Percentiles rank a stretch among this genome's conserved stretches.
Evolutionary conservation across 2,329 filamentous ascomycete genomes (phyloP).

Genomic region (Cylindrodendrum hubeiense): DNA sequence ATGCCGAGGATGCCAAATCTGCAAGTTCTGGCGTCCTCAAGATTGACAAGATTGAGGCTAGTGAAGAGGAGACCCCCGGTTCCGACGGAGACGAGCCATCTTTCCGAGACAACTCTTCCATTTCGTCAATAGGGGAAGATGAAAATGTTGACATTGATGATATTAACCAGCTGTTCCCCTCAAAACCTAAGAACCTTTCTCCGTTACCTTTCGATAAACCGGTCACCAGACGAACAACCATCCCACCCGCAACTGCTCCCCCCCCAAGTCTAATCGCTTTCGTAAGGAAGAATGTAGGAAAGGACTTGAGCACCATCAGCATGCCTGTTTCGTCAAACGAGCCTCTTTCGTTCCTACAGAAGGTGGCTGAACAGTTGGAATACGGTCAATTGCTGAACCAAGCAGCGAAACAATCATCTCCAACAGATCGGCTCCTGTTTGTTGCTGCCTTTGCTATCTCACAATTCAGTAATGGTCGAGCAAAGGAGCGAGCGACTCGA

Average conservation of each 20-base stretch:
- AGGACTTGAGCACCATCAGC: conserved; percentile 94
- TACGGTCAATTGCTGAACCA: conserved; percentile 88
- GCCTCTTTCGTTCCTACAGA: conserved; percentile 87
- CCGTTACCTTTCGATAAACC: conserved; percentile 80
- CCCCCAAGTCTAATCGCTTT: conserved; percentile 95
- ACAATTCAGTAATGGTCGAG: conserved; percentile 82
- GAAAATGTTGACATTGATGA: conserved; percentile 71
- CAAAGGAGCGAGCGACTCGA: conserved; percentile 90
- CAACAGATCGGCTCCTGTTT: conserved; percentile 80
- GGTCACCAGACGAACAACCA: conserved; percentile 75
- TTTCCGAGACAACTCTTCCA: conserved; percentile 67
- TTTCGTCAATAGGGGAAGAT: conserved; percentile 70
- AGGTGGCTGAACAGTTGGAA: conserved; percentile 90
- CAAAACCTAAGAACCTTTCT: conserved; percentile 78
- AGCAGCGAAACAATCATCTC: conserved; percentile 72
- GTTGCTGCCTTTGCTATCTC: conserved; percentile 93
- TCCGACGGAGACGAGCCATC: conserved; percentile 69
- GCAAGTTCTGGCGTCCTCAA: conserved; percentile 76
- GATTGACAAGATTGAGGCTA: conserved; percentile 79
- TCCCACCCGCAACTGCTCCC: conserved; percentile 79
- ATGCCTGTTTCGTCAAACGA: conserved; percentile 99
- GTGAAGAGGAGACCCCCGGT: conserved; percentile 73
- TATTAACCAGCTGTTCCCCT: conserved; percentile 75
- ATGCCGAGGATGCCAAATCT: conserved; percentile 77
- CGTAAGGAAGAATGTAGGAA: conserved; percentile 96